Evolutionary conservation across 1,284 basidiomycete species (phyloP), one percentile per base, ranked within the genome.

Genomic region (Crepidotus sp.): DNA sequence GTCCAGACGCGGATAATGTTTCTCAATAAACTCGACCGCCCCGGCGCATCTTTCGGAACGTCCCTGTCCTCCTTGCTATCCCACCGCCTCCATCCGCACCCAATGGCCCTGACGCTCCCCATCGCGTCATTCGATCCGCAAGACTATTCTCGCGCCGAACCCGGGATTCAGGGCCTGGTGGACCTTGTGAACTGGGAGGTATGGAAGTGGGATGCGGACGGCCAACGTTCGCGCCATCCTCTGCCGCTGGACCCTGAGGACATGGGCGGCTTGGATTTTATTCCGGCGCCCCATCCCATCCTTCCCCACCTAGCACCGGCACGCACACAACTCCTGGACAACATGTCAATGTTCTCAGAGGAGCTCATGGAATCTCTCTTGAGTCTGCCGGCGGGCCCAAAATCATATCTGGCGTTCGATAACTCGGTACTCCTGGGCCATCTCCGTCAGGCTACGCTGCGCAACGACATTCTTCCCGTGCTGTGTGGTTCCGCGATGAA

Each of bases 11-110:
- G 84, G 36, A 73, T 94, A 41, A 68, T 92, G 54, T 92, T 93
- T 59, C 61, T 93, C 49, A 94, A 94, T 68, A 94, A 94, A 60
- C 72, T 93, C 30, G 89, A 94, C 59, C 77, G 89, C 34, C 73
- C 85, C 32, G 90, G 89, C 22, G 83, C 86, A 13, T 90, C 86
- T 0, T 78, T 90, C 49, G 69, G 71, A 40, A 70, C 77, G 1
- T 88, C 86, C 0, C 55, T 91, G 9, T 56, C 71, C 13, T 91
- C 87, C 19, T 66, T 92, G 14, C 68, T 89, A 6, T 65, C 76
- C 7, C 75, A 88, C 56, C 74, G 79, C 18, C 70, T 94, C 34
- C 90, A 94, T 57, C 71, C 76, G 2, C 74, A 79, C 44, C 89
- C 90, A 0, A 67, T 84, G 56, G 62, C 74, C 7, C 62, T 94